phyloP scores from a whole-genome alignment of 352 stramenopile genomes.

The Phytophthora macrochlamydospora region DNA sequence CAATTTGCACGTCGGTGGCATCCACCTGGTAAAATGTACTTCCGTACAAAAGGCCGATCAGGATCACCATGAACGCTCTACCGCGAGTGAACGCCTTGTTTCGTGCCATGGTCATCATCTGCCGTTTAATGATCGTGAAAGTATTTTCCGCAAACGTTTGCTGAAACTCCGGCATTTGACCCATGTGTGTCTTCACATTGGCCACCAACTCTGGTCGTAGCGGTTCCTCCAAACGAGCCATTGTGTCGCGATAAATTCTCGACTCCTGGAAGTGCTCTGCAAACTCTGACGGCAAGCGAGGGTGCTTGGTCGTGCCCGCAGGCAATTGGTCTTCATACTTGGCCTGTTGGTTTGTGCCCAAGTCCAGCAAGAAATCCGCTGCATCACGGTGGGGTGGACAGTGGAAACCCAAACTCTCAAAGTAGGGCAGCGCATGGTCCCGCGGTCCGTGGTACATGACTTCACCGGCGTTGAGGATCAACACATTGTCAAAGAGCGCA shows the following conservation, averaged over 20 bases:
- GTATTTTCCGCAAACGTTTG: slow-evolving; percentile 25
- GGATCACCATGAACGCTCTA: slow-evolving; percentile 36
- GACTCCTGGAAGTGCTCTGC: slow-evolving; percentile 24
- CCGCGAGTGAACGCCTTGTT: slow-evolving; percentile 43
- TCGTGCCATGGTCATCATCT: slow-evolving; percentile 58
- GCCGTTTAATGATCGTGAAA: slow-evolving; percentile 30
- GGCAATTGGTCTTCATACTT: slow-evolving; percentile 18
- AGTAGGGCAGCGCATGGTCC: slow-evolving; percentile 25
- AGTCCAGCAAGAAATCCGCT: slow-evolving; percentile 41
- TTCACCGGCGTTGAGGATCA: slow-evolving; percentile 80
- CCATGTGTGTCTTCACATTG: slow-evolving; percentile 76
- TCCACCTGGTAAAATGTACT: slow-evolving; percentile 46
- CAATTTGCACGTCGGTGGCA: slow-evolving; percentile 26
- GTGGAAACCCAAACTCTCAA: slow-evolving; percentile 30
- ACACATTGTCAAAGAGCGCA: slow-evolving; percentile 89
- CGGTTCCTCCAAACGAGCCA: slow-evolving; percentile 82
- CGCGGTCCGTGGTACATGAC: slow-evolving; percentile 70
- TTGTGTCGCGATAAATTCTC: slow-evolving; percentile 19
- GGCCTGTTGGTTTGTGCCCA: slow-evolving; percentile 28
- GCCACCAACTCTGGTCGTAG: slow-evolving; percentile 89
- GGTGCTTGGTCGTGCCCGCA: slow-evolving; percentile 8
- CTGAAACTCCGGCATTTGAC: slow-evolving; percentile 42
- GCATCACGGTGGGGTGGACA: slow-evolving; percentile 27
- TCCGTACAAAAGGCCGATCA: slow-evolving; percentile 48
- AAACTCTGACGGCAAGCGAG: slow-evolving; percentile 23